Base-by-base conservation (phyloP, 2,329 filamentous ascomycete species). In the Paradendryphiella salina region DNA sequence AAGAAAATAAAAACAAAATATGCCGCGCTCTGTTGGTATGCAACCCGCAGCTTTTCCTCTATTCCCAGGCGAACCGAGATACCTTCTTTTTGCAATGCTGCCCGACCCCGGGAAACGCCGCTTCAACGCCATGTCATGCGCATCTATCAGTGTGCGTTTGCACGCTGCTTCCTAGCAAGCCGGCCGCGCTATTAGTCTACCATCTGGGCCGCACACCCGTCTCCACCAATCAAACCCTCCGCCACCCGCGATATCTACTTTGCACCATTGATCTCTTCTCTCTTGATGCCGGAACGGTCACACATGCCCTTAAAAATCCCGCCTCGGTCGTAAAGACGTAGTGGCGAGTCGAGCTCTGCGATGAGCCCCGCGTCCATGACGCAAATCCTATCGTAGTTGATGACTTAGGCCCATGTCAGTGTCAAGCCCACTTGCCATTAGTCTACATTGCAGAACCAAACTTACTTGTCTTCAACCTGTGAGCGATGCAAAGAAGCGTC, bases 361-460 rank as follows among this genome's bases (percentile, higher is more conserved):
- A 99, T 96, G 13, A 77, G 76, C 0, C 94, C 94, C 36, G 86
- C 81, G 65, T 97, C 93, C 92, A 99, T 96, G 62, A 99, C 94
- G 65, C 91, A 93, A 69, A 99, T 96, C 38, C 93, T 85, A 73
- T 99, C 93, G 73, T 97, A 97, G 21, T 86, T 85, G 56, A 97
- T 87, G 57, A 99, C 96, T 51, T 51, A 42, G 36, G 11, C 17
- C 35, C 3, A 34, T 15, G 33, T 51, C 18, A 45, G 36, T 38
- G 17, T 14, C 8, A 20, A 10, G 45, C 40, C 11, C 28, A n/a
- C 26, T 21, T 26, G 18, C 32, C 15, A 23, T 7, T 15, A 29
- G 13, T 15, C 13, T 15, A 26, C 15, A 13, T 26, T 40, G 18
- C 18, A 4, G 17, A 14, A 20, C 7, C 15, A 41, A 41, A 50